Evolutionary conservation across 345 rosid species (phyloP).

Genomic region (Barbarea vulgaris): DNA sequence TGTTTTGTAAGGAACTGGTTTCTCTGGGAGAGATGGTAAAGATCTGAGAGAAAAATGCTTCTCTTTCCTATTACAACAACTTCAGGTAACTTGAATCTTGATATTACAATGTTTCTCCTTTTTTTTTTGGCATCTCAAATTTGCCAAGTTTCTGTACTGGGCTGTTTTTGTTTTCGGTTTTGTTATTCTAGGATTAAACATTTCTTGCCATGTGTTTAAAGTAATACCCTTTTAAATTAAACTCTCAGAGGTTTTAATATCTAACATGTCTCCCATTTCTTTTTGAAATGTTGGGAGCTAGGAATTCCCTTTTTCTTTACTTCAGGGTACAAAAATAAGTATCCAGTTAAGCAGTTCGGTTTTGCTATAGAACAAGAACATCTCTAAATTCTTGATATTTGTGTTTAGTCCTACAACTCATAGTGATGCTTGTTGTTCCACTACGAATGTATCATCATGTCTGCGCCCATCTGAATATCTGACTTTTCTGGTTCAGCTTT

Average conservation of each 20-base stretch:
- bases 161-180: background rate
- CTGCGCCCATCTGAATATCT: background rate
- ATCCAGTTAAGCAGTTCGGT: background rate
- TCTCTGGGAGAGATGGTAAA: conserved; percentile 61
- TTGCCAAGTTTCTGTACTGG: background rate
- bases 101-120: background rate
- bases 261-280: background rate
- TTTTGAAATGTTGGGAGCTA: background rate
- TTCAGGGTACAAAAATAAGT: background rate
- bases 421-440: conserved; percentile 1
- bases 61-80: conserved; percentile 59
- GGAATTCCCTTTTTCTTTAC: background rate
- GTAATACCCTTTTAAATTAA: background rate
- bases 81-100: conserved; percentile 51
- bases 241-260: background rate
- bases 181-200: conserved; percentile 10
- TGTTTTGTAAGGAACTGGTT: conserved; percentile 66
- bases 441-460: conserved; percentile 6
- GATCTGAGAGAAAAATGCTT: conserved; percentile 66
- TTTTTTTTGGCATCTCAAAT: conserved; percentile 8
- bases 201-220: background rate
- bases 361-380: background rate
- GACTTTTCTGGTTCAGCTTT: conserved; percentile 49
- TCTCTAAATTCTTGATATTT: background rate
- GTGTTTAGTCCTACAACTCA: no score